These are phyloP conservation scores for Pugionium dolabratum DNA, from an alignment of 345 rosid genomes.

Conservation along the genomic window DNA sequence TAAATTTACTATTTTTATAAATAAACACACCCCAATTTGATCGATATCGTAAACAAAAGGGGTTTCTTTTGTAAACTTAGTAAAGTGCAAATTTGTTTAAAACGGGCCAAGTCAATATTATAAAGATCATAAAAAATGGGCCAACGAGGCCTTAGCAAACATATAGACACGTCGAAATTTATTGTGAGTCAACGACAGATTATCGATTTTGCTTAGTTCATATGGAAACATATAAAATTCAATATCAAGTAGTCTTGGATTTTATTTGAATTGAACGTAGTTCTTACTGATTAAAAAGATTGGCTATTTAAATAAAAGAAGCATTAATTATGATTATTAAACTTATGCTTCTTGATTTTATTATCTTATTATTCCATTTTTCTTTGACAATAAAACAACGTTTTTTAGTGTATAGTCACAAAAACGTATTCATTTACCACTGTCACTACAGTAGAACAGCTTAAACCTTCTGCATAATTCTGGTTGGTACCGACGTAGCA, in stretches of 20 bases:
- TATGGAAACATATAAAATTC: too few species aligned
- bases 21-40: background rate
- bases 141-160: background rate
- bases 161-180: slow-evolving; percentile 31
- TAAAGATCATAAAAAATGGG: background rate
- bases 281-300: background rate
- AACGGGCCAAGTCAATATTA: slow-evolving; percentile 2
- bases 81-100: background rate
- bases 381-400: background rate
- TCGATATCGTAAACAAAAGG: background rate
- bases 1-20: too few species aligned
- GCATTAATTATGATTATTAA: slow-evolving; percentile 6
- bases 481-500: slow-evolving; percentile 1
- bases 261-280: background rate
- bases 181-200: too few species aligned
- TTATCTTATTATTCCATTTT: slow-evolving; percentile 16
- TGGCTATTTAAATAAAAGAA: background rate
- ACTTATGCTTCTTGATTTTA: slow-evolving; percentile 11
- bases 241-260: background rate
- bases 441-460: background rate
- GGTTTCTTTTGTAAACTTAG: slow-evolving; percentile 5
- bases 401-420: background rate
- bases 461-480: slow-evolving; percentile 18
- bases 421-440: slow-evolving; percentile 4
- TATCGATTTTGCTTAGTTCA: too few species aligned